Base-by-base conservation (phyloP, 1,139 yeast species). In the Saccharomyces hybrid region DNA sequence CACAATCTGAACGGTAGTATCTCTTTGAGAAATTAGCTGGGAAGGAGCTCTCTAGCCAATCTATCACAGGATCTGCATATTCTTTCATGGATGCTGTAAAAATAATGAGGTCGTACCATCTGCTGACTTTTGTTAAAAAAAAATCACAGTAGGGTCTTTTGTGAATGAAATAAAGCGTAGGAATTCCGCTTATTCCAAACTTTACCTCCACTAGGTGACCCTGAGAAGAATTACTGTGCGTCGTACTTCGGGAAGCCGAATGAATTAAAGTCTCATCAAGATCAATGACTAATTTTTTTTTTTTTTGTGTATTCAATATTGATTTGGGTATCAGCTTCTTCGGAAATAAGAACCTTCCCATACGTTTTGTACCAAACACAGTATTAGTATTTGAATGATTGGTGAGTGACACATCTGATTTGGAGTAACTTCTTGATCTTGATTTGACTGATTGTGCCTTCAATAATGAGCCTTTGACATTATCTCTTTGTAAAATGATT, bases 61-160 rank as follows among this genome's bases (percentile, higher is more conserved):
- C 95, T 52, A 93, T 89, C 58, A 93, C 95, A 0, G 99, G 99
- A 67, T 93, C 99, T 0, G 99, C 99, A 65, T 93, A 93, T 68
- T 90, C 97, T 70, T 84, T 84, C 56, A 93, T 95, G 51, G 96
- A 86, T 1, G 99, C 99, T 0, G 99, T 93, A 73, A 90, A 89
- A 11, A 93, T 82, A 50, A 90, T 93, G 48, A 93, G 74, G 62
- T 89, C 88, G 70, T 83, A 93, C 98, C 98, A 93, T 63, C 83
- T 82, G 54, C 85, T 76, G 13, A 90, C 95, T 58, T 84, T 86
- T 56, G 81, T 77, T 31, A 93, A 75, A 66, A 93, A 93, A 61
- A 81, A 80, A 69, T 89, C 97, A 67, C 97, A 93, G 66, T 78
- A 86, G 0, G 99, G 99, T 56, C 99, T 78, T 68, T 91, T 93